A percentile compares a stretch with the other conserved stretches of the same genome.
These are phyloP conservation scores for Alternaria gaisen DNA, from an alignment of 2,329 filamentous ascomycete genomes.

Conservation along the genomic window DNA sequence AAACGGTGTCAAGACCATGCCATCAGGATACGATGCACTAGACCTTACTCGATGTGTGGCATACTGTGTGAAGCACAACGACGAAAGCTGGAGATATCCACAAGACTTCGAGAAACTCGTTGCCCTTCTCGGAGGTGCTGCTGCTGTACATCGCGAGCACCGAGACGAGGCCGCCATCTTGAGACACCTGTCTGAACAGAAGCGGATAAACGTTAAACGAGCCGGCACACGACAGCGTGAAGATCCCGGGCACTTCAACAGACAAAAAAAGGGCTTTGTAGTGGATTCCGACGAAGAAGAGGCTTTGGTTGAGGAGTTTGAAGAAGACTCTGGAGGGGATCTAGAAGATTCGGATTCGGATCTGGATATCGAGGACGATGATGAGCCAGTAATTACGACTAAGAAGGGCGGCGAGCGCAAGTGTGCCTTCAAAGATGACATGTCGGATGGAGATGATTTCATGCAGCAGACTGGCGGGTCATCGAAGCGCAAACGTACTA, in stretches of 20 bases:
- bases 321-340: conserved; percentile 2
- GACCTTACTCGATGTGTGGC: conserved; percentile 35
- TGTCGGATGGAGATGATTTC: neutral
- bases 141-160: conserved; percentile 10
- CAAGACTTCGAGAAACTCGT: conserved; percentile 25
- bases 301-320: neutral
- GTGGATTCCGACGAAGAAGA: conserved; percentile 6
- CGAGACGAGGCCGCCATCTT: conserved; percentile 19
- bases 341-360: neutral
- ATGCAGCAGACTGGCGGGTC: neutral
- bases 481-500: neutral
- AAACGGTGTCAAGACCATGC: conserved; percentile 23
- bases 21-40: conserved; percentile 26
- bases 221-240: conserved; percentile 3
- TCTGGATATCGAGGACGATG: neutral
- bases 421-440: neutral
- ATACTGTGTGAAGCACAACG: conserved; percentile 23
- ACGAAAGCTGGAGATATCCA: conserved; percentile 32
- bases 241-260: conserved; percentile 6
- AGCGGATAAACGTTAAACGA: neutral
- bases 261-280: neutral
- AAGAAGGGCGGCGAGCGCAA: neutral
- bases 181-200: conserved; percentile 14
- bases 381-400: neutral
- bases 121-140: conserved; percentile 19